A percentile compares a stretch with the other conserved stretches of the same genome.
Evolutionary conservation across 2,329 filamentous ascomycete species (phyloP).

Genomic region (Coleophoma crateriformis): DNA sequence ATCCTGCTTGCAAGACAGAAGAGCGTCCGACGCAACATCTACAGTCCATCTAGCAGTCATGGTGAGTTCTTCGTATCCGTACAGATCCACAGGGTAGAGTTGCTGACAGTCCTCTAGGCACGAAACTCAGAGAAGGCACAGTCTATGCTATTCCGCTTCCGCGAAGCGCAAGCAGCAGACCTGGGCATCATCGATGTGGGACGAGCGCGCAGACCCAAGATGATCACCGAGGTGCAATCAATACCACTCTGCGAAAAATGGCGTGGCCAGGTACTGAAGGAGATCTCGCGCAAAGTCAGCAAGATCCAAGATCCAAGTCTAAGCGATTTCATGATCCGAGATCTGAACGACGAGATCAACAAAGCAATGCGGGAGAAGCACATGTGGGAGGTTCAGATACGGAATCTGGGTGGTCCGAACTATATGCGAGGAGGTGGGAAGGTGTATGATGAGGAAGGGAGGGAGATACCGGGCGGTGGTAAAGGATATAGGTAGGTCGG

Average conservation of each 20-base stretch:
- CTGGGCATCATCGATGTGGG: conserved; percentile 93
- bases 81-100: neutral
- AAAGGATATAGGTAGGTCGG: conserved; percentile 77
- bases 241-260: conserved; percentile 93
- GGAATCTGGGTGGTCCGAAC: conserved; percentile 92
- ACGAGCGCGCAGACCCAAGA: conserved; percentile 82
- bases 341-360: conserved; percentile 99
- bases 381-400: conserved; percentile 97
- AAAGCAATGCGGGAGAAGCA: conserved; percentile 98
- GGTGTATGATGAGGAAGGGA: conserved; percentile 47
- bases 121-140: conserved; percentile 98
- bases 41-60: conserved; percentile 14
- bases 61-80: conserved; percentile 11
- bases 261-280: conserved; percentile 95
- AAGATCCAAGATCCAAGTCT: conserved; percentile 88
- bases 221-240: conserved; percentile 78
- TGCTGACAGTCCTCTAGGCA: conserved; percentile 47
- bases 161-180: conserved; percentile 92
- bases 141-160: conserved; percentile 99
- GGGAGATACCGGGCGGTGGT: conserved; percentile 59
- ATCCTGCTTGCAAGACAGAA: neutral
- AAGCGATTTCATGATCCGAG: conserved; percentile 95
- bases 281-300: conserved; percentile 93
- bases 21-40: neutral
- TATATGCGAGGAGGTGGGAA: conserved; percentile 55